Percentiles rank a stretch among this genome's conserved stretches.
Conservation (phyloP, 2,329 filamentous ascomycete species). For the Colletotrichum sp. region DNA sequence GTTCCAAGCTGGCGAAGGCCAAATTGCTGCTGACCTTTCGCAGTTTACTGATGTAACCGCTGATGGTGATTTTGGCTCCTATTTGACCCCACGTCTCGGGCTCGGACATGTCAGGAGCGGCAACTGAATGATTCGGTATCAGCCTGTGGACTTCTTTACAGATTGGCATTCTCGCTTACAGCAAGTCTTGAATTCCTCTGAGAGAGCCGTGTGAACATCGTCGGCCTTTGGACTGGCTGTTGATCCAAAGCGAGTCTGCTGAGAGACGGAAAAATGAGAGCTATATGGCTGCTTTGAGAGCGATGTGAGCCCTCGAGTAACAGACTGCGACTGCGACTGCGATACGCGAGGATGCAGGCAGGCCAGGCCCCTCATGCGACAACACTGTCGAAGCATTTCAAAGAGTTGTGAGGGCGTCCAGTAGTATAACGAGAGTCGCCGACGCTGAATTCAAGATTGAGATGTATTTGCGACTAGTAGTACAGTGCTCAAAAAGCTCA, state of each 20-base stretch:
- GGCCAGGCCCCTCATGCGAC: constrained; percentile 12
- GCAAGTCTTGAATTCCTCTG: constrained; percentile 14
- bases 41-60: constrained; percentile 75
- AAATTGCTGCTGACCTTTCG: constrained; percentile 71
- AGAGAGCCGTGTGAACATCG: not conserved
- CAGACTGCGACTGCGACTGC: not conserved
- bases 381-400: constrained; percentile 19
- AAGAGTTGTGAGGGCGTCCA: not conserved
- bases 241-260: not conserved
- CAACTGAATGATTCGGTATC: constrained; percentile 23
- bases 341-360: not conserved
- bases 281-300: not conserved
- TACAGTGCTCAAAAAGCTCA: not conserved
- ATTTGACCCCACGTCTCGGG: constrained; percentile 24
- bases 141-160: not conserved
- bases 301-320: not conserved
- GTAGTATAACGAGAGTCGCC: not conserved
- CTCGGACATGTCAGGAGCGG: constrained; percentile 31
- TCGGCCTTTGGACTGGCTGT: not conserved
- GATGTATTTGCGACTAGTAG: not conserved
- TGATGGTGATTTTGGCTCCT: constrained; percentile 53
- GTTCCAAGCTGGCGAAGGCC: constrained; percentile 66
- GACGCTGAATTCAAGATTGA: not conserved
- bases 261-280: not conserved
- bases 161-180: not conserved